These are phyloP conservation scores for Clitopilus hobsonii DNA, from an alignment of 768 basidiomycete species.

Conservation along the genomic window DNA sequence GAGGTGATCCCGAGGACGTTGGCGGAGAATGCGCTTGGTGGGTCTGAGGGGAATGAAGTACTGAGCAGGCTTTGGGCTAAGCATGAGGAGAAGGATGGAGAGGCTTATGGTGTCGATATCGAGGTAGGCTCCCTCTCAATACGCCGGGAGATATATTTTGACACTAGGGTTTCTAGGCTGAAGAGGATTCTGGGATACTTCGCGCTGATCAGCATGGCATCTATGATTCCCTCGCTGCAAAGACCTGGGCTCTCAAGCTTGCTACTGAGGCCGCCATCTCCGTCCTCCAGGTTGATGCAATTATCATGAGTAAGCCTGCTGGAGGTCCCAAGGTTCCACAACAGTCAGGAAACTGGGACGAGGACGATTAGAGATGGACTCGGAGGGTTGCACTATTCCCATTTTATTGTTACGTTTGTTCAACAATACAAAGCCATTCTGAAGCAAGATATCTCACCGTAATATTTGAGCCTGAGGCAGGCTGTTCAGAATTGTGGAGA, in stretches of 20 bases:
- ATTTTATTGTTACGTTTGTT: background rate
- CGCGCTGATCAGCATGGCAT: slow-evolving; percentile 59
- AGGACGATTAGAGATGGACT: slow-evolving; percentile 63
- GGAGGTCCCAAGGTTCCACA: slow-evolving; percentile 86
- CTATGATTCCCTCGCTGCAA: slow-evolving; percentile 84
- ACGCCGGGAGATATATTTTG: background rate
- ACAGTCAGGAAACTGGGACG: slow-evolving; percentile 85
- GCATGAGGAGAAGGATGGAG: slow-evolving; percentile 73
- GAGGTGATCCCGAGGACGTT: slow-evolving; percentile 91
- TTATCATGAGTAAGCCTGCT: slow-evolving; percentile 95
- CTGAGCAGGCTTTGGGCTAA: slow-evolving; percentile 87
- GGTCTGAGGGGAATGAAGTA: slow-evolving; percentile 90
- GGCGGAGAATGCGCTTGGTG: slow-evolving; percentile 92
- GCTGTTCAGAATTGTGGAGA: no score
- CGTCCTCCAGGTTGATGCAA: slow-evolving; percentile 92
- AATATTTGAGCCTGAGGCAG: no score
- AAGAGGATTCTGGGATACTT: slow-evolving; percentile 78
- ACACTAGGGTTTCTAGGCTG: slow-evolving; percentile 41
- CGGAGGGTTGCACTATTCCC: no score
- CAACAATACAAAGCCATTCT: background rate
- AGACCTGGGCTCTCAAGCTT: slow-evolving; percentile 86
- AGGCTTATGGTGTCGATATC: slow-evolving; percentile 81
- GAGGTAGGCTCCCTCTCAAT: slow-evolving; percentile 48
- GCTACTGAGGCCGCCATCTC: slow-evolving; percentile 89
- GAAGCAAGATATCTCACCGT: no score